Percentiles rank a stretch among this genome's conserved stretches.
Conservation (phyloP, 2,329 filamentous ascomycete genomes). For the Beauveria caledonica region DNA sequence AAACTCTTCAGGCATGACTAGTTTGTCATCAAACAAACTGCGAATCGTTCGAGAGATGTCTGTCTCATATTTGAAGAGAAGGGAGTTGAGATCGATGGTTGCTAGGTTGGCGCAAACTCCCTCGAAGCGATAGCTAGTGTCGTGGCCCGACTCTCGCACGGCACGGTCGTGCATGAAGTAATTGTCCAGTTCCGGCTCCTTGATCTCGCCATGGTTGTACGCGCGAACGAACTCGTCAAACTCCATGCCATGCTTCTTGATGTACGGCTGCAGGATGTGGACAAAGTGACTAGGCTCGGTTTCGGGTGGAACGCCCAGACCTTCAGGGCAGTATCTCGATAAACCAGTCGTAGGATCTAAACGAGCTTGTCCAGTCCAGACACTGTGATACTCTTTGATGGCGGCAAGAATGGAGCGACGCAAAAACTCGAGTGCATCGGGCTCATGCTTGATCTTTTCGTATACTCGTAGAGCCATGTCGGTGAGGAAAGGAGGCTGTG, state of each 20-base stretch:
- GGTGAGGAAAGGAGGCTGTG: constrained; percentile 92
- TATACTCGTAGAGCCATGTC: constrained; percentile 95
- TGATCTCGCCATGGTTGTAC: constrained; percentile 71
- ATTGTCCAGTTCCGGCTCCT: constrained; percentile 82
- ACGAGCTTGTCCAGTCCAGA: constrained; percentile 76
- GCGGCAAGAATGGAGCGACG: constrained; percentile 73
- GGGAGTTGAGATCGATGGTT: constrained; percentile 88
- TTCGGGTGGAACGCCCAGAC: constrained; percentile 80
- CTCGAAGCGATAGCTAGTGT: constrained; percentile 91
- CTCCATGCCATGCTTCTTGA: constrained; percentile 71
- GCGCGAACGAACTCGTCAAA: constrained; percentile 80
- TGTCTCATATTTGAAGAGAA: constrained; percentile 93
- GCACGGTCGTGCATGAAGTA: constrained; percentile 96
- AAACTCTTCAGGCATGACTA: constrained; percentile 78
- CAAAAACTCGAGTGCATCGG: constrained; percentile 73
- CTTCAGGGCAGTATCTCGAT: constrained; percentile 77
- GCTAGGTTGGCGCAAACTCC: constrained; percentile 79
- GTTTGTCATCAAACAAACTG: constrained; percentile 71
- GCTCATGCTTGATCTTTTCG: constrained; percentile 83
- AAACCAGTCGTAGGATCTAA: constrained; percentile 70
- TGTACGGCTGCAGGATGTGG: constrained; percentile 74
- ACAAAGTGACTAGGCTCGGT: constrained; percentile 83
- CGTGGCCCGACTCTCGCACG: constrained; percentile 92
- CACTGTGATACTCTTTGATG: constrained; percentile 91
- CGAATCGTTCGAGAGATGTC: constrained; percentile 87